phyloP scores from a whole-genome alignment of 495 filamentous ascomycete genomes.

The Tuber borchii region DNA sequence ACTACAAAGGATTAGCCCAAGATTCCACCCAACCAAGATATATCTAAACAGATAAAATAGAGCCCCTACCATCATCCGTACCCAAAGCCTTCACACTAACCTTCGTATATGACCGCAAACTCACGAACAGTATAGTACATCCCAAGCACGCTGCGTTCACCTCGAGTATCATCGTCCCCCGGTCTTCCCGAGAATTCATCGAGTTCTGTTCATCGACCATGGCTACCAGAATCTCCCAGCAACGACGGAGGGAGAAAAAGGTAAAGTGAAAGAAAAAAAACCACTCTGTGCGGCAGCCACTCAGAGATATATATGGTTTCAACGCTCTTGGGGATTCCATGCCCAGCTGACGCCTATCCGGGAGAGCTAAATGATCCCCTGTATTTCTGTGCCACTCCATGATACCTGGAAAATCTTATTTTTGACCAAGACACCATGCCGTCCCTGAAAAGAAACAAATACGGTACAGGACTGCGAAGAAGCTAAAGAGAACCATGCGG shows the following conservation, averaged over 20 bases:
- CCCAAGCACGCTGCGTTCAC: neutral
- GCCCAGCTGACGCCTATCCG: slow-evolving; percentile 3
- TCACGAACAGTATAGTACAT: neutral
- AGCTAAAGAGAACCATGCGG: neutral
- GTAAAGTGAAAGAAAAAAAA: neutral
- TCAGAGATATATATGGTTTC: neutral
- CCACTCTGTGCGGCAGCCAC: neutral
- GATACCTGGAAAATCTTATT: slow-evolving; percentile 5
- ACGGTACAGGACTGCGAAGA: neutral
- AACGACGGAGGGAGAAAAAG: neutral
- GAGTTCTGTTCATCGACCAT: neutral
- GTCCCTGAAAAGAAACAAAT: slow-evolving; percentile 4
- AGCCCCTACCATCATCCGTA: slow-evolving; percentile 32
- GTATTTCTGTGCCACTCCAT: neutral
- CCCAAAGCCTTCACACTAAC: slow-evolving; percentile 14
- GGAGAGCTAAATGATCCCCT: neutral
- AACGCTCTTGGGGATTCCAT: neutral
- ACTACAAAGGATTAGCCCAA: slow-evolving; percentile 19
- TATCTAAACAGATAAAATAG: neutral
- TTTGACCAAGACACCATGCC: slow-evolving; percentile 1
- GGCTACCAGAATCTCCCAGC: neutral
- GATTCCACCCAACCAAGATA: neutral
- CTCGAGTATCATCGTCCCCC: neutral
- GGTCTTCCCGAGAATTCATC: neutral
- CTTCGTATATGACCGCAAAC: neutral